These are phyloP conservation scores for Prunus salicina DNA, from an alignment of 306 rosid genomes.

Conservation along the genomic window DNA sequence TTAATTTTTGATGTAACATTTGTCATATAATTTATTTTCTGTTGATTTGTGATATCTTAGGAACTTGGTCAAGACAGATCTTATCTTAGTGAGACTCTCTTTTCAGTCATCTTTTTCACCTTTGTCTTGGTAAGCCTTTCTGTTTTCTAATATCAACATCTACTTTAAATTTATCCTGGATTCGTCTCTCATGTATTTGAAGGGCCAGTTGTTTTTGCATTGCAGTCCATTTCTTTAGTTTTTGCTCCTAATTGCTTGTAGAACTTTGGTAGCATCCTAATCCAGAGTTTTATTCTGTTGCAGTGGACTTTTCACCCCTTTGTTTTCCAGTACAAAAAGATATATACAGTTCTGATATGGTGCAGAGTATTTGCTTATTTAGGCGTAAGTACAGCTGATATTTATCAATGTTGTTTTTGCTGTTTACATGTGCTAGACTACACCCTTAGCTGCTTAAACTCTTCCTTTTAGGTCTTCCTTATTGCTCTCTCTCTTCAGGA, in stretches of 20 bases:
- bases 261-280: conserved; percentile 4
- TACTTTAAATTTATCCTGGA: neutral
- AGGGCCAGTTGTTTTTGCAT: neutral
- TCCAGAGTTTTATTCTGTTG: conserved; percentile 19
- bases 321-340: conserved; percentile 43
- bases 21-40: neutral
- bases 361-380: conserved; percentile 54
- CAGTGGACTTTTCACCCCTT: conserved; percentile 63
- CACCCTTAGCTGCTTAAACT: neutral
- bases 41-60: conserved; percentile 29
- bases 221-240: neutral
- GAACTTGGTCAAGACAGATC: conserved; percentile 77
- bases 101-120: conserved; percentile 57
- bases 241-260: neutral
- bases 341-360: conserved; percentile 55
- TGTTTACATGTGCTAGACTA: neutral
- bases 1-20: neutral
- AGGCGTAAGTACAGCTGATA: conserved; percentile 34
- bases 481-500: neutral
- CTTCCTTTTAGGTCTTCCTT: neutral
- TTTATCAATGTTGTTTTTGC: neutral
- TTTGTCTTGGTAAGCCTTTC: conserved; percentile 57
- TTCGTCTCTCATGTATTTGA: neutral
- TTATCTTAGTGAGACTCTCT: conserved; percentile 73
- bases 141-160: neutral